Evolutionary conservation across 1,284 basidiomycete genomes (phyloP).

Genomic region (Cryptococcus sp.): DNA sequence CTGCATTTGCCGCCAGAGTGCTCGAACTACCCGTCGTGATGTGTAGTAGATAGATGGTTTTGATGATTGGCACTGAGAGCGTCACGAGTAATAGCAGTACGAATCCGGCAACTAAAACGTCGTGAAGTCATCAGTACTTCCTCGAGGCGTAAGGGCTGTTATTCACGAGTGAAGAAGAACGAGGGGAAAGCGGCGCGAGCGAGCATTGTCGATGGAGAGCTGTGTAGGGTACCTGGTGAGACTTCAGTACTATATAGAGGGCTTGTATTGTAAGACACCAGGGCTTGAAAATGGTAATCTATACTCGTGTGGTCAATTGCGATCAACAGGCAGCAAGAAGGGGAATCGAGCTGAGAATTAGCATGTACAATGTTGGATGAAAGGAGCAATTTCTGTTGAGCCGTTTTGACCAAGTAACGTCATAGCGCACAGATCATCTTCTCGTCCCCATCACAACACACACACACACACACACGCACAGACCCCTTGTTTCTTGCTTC

Average conservation of each 20-base stretch:
- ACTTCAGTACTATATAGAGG: too few relatives aligned
- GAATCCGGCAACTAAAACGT: conserved; percentile 57
- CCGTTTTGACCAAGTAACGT: neutral
- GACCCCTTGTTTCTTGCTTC: neutral
- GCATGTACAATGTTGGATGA: neutral
- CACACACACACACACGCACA: neutral
- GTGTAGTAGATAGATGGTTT: conserved; percentile 66
- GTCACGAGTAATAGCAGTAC: conserved; percentile 71
- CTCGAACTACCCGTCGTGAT: conserved; percentile 40
- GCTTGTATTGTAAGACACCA: too few relatives aligned
- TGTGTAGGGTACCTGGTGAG: too few relatives aligned
- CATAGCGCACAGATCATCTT: neutral
- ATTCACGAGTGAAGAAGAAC: conserved; percentile 44
- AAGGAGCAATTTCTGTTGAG: conserved; percentile 1
- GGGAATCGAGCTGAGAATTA: too few relatives aligned
- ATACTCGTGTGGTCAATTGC: neutral
- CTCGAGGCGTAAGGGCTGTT: neutral
- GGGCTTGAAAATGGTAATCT: too few relatives aligned
- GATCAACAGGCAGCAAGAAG: too few relatives aligned
- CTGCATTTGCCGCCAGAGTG: conserved; percentile 25
- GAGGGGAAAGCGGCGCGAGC: conserved; percentile 43
- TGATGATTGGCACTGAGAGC: conserved; percentile 71
- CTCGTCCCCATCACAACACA: neutral
- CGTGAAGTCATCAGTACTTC: neutral
- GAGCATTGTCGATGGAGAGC: conserved; percentile 22